Conservation (phyloP, 345 rosid species). For the Citrus sp. region DNA sequence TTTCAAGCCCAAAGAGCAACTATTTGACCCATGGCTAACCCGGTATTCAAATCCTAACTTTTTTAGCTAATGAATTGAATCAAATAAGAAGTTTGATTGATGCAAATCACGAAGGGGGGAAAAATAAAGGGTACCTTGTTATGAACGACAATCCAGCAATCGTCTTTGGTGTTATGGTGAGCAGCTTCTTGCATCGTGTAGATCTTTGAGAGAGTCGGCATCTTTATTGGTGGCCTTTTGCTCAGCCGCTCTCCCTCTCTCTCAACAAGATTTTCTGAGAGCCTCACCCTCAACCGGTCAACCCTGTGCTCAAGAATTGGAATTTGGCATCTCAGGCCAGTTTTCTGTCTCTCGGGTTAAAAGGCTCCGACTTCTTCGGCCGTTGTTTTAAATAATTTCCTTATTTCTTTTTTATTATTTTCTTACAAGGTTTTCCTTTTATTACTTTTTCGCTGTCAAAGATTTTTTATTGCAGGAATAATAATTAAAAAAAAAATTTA, state of each 20-base stretch:
- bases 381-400: not conserved
- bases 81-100: not conserved
- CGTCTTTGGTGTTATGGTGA: constrained; percentile 65
- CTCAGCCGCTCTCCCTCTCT: not conserved
- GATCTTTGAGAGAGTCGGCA: constrained; percentile 80
- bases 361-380: not conserved
- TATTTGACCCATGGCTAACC: not conserved
- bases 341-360: not conserved
- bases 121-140: constrained; percentile 52
- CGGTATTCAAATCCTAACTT: not conserved
- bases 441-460: not conserved
- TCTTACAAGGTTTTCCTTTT: not conserved
- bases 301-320: not conserved
- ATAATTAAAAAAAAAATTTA: too few species aligned
- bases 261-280: not conserved
- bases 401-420: too few species aligned
- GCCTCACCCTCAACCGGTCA: not conserved
- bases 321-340: not conserved
- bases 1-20: not conserved
- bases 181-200: constrained; percentile 71
- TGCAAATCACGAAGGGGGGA: not conserved
- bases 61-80: not conserved
- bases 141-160: constrained; percentile 90
- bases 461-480: too few species aligned
- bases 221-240: constrained; percentile 9